Evolutionary conservation across 192 early-diverging fungal genomes (phyloP).

Genomic region (Coemansia sp.): DNA sequence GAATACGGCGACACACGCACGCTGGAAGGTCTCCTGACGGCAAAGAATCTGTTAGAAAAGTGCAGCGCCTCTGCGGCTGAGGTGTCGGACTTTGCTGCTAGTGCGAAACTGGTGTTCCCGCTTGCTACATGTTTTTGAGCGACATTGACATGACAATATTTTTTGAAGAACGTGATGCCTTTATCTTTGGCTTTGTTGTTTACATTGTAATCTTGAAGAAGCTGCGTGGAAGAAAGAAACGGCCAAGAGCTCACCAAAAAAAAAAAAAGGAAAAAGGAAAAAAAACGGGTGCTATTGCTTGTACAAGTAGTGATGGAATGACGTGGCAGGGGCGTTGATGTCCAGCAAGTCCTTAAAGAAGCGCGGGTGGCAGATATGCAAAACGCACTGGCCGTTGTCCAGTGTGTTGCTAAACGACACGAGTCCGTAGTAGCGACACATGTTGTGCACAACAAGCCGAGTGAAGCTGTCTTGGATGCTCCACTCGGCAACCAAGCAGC

Average conservation of each 20-base stretch:
- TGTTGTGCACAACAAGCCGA: constrained; percentile 42
- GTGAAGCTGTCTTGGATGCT: constrained; percentile 41
- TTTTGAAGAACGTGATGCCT: too few species aligned
- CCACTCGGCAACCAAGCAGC: constrained; percentile 38
- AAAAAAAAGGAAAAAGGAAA: background rate
- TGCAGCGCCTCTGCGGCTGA: constrained; percentile 16
- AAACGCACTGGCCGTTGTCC: constrained; percentile 21
- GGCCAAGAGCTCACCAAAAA: background rate
- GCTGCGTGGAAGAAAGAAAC: too few species aligned
- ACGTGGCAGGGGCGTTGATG: constrained; percentile 7
- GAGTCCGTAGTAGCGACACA: constrained; percentile 51
- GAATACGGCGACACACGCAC: constrained; percentile 24
- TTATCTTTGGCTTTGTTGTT: too few species aligned
- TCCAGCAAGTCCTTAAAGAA: constrained; percentile 25
- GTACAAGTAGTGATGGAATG: constrained; percentile 36
- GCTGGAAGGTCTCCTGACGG: constrained; percentile 19
- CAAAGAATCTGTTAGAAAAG: constrained; percentile 20
- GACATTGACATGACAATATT: too few species aligned
- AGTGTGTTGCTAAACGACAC: constrained; percentile 42
- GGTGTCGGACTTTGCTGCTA: constrained; percentile 9
- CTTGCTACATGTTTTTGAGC: constrained; percentile 48
- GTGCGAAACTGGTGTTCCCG: constrained; percentile 30
- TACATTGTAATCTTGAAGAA: too few species aligned
- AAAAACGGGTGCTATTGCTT: constrained; percentile 8
- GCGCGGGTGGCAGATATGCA: constrained; percentile 45